Base-by-base conservation (phyloP, 345 rosid species). In the Gossypioides kirkii region DNA sequence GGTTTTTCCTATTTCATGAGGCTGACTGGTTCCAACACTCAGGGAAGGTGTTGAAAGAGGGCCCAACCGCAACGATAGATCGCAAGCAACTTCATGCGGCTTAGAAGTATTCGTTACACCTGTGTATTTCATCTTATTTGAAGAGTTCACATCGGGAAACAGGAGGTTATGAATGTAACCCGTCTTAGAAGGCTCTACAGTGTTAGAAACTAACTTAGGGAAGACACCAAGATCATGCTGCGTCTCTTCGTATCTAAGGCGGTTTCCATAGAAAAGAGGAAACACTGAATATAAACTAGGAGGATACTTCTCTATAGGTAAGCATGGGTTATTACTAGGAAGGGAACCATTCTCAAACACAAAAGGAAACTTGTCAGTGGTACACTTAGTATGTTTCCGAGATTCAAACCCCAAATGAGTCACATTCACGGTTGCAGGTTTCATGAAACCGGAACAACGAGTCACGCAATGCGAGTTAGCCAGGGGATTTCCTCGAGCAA, bases 31-130 rank as follows among this genome's bases (percentile, higher is more conserved):
- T 28, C 60, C 59, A 32, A 49, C 73, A 71, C 56, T 59, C 1
- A 38, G 62, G 61, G 65, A 50, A 36, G 83, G 66, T 55, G 79
- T 66, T 12, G 84, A 71, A 41, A 77, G 73, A 78, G 92, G 90
- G 38, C 98, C 98, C 82, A 93, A 76, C 60, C 94, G 78, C 32
- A 93, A 74, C 3, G 98, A 89, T 8, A 93, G 83, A 80, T 93
- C 98, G 74, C 96, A 89, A 16, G 71, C 82, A 43, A 59, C 76
- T n/a, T 78, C 81, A 4, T 46, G 64, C 7, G 72, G 74, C 50
- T 76, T 56, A 22, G 72, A 72, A 63, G 53, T 18, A 32, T 73
- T 70, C 11, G n/a, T 59, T 10, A 47, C 41, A 62, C 70, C 56
- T 54, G 42, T 71, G 63, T 77, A 78, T 16, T 53, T 61, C 23